A percentile compares a stretch with the other conserved stretches of the same genome.
Conservation (phyloP, 2,329 filamentous ascomycete genomes). For the Exophiala bonariae region DNA sequence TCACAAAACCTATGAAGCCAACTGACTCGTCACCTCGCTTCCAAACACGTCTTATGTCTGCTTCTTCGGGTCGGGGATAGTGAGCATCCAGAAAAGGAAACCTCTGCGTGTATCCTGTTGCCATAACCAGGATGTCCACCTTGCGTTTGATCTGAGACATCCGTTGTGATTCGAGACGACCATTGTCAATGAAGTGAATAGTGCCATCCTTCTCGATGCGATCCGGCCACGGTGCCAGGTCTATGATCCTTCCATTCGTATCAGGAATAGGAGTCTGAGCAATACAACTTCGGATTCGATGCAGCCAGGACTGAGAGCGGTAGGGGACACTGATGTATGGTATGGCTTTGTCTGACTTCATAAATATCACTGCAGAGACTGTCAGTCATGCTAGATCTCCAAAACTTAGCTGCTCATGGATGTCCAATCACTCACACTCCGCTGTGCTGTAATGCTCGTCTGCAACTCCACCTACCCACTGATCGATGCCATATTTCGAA, state of each 20-base stretch:
- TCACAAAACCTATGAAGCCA: constrained; percentile 10
- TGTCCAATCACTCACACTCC: no score
- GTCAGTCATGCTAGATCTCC: no score
- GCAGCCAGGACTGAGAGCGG: no score
- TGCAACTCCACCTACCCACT: no score
- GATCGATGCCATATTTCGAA: no score
- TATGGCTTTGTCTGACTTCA: constrained; percentile 8
- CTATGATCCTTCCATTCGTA: constrained; percentile 1
- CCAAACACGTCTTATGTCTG: constrained; percentile 5
- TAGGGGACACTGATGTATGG: constrained; percentile 9
- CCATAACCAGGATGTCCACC: constrained; percentile 7
- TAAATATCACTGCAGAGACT: constrained; percentile 5
- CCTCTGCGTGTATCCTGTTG: constrained; percentile 7
- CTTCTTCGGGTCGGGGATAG: constrained; percentile 8
- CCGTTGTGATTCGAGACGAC: constrained; percentile 4
- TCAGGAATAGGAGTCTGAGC: constrained; percentile 5
- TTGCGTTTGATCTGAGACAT: constrained; percentile 6
- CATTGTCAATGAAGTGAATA: constrained; percentile 11
- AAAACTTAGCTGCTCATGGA: no score
- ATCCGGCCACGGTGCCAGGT: constrained; percentile 9
- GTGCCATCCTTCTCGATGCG: constrained; percentile 9
- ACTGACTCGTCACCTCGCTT: constrained; percentile 10
- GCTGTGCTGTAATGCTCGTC: no score
- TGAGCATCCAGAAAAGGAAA: constrained; percentile 5
- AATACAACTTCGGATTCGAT: not conserved